Conservation (phyloP, 257 asterid genomes). For the Lavandula angustifolia region DNA sequence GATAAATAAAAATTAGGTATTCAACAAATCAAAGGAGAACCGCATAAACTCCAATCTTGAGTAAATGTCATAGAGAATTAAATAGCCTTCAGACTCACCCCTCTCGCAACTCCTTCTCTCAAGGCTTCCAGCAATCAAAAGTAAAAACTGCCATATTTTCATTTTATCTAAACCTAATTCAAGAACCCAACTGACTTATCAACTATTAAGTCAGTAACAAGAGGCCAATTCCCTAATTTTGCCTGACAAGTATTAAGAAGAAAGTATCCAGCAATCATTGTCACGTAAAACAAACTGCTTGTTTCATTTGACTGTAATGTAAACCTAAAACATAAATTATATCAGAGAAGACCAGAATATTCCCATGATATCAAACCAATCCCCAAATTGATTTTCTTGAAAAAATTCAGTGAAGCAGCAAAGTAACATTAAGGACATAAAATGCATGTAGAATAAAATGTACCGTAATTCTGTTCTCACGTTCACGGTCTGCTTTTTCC, state of each 20-base stretch:
- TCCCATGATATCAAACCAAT: constrained; percentile 12
- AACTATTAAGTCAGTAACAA: background rate
- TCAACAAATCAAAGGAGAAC: background rate
- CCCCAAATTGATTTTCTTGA: background rate
- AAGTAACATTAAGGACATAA: background rate
- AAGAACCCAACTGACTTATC: constrained; percentile 5
- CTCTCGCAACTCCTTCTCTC: background rate
- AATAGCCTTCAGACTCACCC: background rate
- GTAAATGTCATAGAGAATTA: background rate
- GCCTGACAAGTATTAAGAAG: background rate
- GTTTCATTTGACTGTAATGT: background rate
- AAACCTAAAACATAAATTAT: background rate
- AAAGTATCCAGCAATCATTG: background rate
- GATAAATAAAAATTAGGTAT: constrained; percentile 2
- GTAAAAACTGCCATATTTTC: background rate
- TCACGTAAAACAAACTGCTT: background rate
- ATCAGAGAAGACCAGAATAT: constrained; percentile 1
- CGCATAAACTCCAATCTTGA: background rate
- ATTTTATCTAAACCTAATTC: background rate
- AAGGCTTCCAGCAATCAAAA: background rate
- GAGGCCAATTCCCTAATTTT: background rate
- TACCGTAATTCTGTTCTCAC: constrained; percentile 81
- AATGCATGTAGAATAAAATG: constrained; percentile 32
- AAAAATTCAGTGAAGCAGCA: constrained; percentile 1
- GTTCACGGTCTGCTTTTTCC: constrained; percentile 60